Evolutionary conservation across 2,329 filamentous ascomycete genomes (phyloP), one percentile per base, ranked within the genome.

Genomic region (Colletotrichum theobromicola): DNA sequence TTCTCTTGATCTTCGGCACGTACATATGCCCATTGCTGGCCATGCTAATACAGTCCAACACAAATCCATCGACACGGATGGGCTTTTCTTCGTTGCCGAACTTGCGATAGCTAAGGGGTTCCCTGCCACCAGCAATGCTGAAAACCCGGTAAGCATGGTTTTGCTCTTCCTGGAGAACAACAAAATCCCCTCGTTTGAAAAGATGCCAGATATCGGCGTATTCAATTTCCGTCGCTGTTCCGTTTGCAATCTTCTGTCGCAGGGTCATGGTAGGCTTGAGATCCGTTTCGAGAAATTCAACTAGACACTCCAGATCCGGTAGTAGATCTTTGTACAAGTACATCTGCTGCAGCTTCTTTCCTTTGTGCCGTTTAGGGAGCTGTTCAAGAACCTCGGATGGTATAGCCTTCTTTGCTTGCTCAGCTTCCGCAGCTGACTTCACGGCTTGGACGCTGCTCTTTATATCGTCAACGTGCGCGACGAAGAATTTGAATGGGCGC

Each of bases 141-240:
- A 65, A 24, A 21, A 53, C 42, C 6, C 60, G 26, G n/a, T 53
- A 68, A 3, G 75, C 63, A 26, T 76, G 73, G 1, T 35, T n/a
- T 53, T 30, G 24, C 5, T 26, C 21, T 18, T 28, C 50, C 2
- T 50, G 32, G 1, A 58, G 9, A 6, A 75, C 24, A 7, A 76
- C 62, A 13, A 69, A 16, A 12, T 76, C 76, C 0, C 72, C 75
- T 12, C 61, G 26, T 4, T 70, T 10, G 46, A 76, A 77, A 3
- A 76, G 58, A 57, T 77, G 76, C 75, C 76, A 76, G 15, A 77
- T 60, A 30, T 77, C 76, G 4, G 37, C 58, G 16, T 74, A 77
- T 34, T 67, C 66, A 24, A 77, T 76, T 12, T 69, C 73, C 1
- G 28, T 53, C 3, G 65, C 62, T 16, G 66, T 74, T 10, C 75